These are phyloP conservation scores for Eutrema salsugineum DNA, from an alignment of 441 rosid genomes.

Conservation along the genomic window DNA sequence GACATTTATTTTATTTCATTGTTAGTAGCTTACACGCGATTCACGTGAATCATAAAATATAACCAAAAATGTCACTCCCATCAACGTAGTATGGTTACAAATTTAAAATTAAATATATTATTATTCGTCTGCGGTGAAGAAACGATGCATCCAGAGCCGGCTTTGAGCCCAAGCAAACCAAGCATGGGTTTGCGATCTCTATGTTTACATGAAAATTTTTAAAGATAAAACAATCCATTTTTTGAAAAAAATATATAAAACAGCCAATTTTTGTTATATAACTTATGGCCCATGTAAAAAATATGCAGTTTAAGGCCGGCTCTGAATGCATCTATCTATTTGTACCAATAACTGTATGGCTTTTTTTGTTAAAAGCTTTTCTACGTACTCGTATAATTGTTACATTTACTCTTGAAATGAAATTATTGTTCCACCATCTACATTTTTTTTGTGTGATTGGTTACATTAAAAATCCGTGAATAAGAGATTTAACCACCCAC, in stretches of 20 bases:
- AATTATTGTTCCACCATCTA: conserved; percentile 1
- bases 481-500: neutral
- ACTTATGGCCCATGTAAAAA: too few relatives aligned
- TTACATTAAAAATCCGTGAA: conserved; percentile 17
- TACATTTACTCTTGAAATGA: neutral
- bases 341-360: neutral
- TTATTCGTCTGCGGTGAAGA: neutral
- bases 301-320: too few relatives aligned
- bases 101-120: neutral
- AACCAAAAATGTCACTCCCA: neutral
- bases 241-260: too few relatives aligned
- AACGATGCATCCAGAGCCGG: too few relatives aligned
- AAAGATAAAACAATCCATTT: too few relatives aligned
- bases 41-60: conserved; percentile 8
- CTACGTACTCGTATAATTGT: neutral
- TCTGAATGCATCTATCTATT: neutral
- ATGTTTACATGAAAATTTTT: too few relatives aligned
- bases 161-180: too few relatives aligned
- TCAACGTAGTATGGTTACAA: neutral
- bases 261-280: too few relatives aligned
- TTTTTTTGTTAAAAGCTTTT: neutral
- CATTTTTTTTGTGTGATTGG: neutral
- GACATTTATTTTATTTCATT: neutral
- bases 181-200: too few relatives aligned
- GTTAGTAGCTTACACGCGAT: conserved; percentile 2